Conservation (phyloP, 2,329 filamentous ascomycete genomes). For the Cladophialophora chaetospira region DNA sequence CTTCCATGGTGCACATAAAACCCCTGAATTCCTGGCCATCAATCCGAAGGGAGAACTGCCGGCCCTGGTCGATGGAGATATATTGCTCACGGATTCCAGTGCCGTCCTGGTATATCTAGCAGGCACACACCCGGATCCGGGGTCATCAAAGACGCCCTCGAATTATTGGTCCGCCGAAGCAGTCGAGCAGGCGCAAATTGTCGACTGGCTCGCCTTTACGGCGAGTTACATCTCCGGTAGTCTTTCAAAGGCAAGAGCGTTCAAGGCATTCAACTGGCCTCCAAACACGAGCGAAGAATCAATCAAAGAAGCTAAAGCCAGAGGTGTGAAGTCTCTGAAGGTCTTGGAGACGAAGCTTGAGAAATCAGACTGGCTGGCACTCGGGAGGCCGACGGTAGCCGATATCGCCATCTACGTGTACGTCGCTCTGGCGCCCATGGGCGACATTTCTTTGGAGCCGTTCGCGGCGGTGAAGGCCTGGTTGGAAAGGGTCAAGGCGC, state of each 20-base stretch:
- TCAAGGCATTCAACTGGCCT: slow-evolving; percentile 29
- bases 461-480: slow-evolving; percentile 38
- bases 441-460: slow-evolving; percentile 28
- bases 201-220: slow-evolving; percentile 23
- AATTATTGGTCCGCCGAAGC: slow-evolving; percentile 18
- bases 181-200: slow-evolving; percentile 18
- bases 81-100: slow-evolving; percentile 16
- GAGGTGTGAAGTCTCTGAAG: slow-evolving; percentile 63
- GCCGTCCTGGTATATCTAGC: slow-evolving; percentile 20
- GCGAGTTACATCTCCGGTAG: slow-evolving; percentile 13
- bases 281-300: slow-evolving; percentile 23
- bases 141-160: neutral
- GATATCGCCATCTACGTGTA: slow-evolving; percentile 32
- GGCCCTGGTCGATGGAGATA: slow-evolving; percentile 32
- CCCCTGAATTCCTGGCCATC: slow-evolving; percentile 51
- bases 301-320: slow-evolving; percentile 49
- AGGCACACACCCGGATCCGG: neutral
- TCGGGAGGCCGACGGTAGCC: slow-evolving; percentile 27
- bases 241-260: slow-evolving; percentile 28
- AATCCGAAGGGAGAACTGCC: slow-evolving; percentile 68
- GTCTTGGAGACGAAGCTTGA: slow-evolving; percentile 34
- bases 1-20: slow-evolving; percentile 30
- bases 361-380: slow-evolving; percentile 21
- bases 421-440: slow-evolving; percentile 31
- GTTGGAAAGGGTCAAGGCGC: slow-evolving; percentile 7